Evolutionary conservation across 805 yeast species (phyloP).

Genomic region (Starmera amethionina): DNA sequence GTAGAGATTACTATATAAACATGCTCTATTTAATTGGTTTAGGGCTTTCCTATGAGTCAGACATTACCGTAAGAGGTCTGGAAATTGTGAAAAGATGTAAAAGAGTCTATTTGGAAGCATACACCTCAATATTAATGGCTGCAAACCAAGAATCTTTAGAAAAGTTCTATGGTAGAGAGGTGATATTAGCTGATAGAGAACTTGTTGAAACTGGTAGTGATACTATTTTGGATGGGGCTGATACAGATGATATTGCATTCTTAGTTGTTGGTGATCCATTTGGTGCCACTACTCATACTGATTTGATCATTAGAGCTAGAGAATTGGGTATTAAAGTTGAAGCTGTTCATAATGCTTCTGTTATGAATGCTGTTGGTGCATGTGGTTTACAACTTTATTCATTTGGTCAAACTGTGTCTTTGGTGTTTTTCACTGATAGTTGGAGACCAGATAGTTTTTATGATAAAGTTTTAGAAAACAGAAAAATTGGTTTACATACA

Average conservation of each 20-base stretch:
- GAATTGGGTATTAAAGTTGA: constrained; percentile 72
- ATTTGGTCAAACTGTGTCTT: constrained; percentile 94
- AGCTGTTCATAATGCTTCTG: constrained; percentile 89
- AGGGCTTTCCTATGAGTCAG: constrained; percentile 82
- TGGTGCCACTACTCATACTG: constrained; percentile 98
- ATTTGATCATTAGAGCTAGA: constrained; percentile 83
- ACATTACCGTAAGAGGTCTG: constrained; percentile 90
- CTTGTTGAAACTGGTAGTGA: constrained; percentile 88
- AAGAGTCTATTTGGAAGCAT: constrained; percentile 91
- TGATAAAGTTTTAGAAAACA: constrained; percentile 78
- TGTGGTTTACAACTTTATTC: constrained; percentile 93
- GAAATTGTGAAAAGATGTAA: constrained; percentile 76
- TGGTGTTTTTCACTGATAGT: constrained; percentile 88
- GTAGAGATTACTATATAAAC: constrained; percentile 1
- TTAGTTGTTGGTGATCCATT: constrained; percentile 96
- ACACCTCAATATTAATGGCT: constrained; percentile 92
- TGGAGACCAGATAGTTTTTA: constrained; percentile 98
- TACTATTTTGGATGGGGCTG: constrained; percentile 66
- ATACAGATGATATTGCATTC: constrained; percentile 79
- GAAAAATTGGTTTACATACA: constrained; percentile 87
- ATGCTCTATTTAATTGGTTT: constrained; percentile 90
- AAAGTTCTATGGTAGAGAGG: constrained; percentile 74
- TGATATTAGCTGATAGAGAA: constrained; percentile 88
- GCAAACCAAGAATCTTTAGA: constrained; percentile 71
- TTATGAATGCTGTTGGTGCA: constrained; percentile 97